Conservation (phyloP, 768 basidiomycete species). For the Mycena kentingensis region DNA sequence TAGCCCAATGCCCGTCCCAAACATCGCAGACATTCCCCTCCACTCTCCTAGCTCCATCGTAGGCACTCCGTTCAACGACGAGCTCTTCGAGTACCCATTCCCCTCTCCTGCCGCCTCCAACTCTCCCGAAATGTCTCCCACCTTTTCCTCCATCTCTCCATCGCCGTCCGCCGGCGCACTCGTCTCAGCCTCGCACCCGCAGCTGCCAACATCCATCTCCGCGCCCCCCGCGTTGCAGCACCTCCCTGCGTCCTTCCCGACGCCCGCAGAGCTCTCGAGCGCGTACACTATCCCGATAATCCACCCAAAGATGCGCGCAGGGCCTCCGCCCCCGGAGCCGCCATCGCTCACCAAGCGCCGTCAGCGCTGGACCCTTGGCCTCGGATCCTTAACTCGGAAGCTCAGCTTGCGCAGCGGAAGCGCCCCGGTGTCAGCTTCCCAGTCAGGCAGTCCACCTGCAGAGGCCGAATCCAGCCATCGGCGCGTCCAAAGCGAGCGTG, state of each 20-base stretch:
- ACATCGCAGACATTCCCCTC: constrained; percentile 17
- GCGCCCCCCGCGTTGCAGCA: constrained; percentile 20
- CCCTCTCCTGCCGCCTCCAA: constrained; percentile 3
- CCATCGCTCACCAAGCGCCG: constrained; percentile 20
- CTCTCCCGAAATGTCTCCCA: constrained; percentile 12
- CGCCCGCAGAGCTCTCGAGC: constrained; percentile 16
- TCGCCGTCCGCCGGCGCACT: constrained; percentile 13
- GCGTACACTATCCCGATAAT: constrained; percentile 20
- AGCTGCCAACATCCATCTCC: constrained; percentile 5
- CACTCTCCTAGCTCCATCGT: constrained; percentile 21
- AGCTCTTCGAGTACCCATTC: constrained; percentile 23
- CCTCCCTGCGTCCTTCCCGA: constrained; percentile 18
- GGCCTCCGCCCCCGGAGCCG: constrained; percentile 14
- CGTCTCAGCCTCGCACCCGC: constrained; percentile 15
- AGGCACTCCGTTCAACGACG: constrained; percentile 19
- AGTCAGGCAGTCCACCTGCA: background rate
- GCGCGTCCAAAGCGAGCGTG: constrained; percentile 1
- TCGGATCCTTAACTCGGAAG: constrained; percentile 13
- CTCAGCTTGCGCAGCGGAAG: constrained; percentile 13
- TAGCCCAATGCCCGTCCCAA: constrained; percentile 13
- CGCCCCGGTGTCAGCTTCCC: background rate
- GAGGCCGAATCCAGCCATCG: constrained; percentile 6
- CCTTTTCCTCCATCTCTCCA: constrained; percentile 11
- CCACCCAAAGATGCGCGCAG: constrained; percentile 23
- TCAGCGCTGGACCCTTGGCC: constrained; percentile 16